Evolutionary conservation across 2,329 filamentous ascomycete genomes (phyloP).

Genomic region (Neobulgaria alba): DNA sequence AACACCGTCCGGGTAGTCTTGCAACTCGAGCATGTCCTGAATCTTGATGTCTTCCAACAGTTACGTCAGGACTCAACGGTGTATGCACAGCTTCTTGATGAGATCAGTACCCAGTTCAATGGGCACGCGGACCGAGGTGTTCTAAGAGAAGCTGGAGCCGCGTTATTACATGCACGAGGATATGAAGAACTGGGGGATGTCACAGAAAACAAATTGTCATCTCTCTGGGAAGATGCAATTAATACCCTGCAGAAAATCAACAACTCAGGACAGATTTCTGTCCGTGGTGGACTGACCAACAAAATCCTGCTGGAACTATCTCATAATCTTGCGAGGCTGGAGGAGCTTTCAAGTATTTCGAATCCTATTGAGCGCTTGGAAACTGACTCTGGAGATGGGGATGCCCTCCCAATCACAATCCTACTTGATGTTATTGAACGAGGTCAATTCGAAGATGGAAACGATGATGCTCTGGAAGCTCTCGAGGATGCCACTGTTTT

Average conservation of each 20-base stretch:
- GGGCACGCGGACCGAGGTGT: slow-evolving; percentile 85
- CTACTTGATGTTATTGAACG: slow-evolving; percentile 66
- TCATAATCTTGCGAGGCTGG: slow-evolving; percentile 68
- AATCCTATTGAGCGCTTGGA: slow-evolving; percentile 74
- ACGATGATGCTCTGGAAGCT: slow-evolving; percentile 60
- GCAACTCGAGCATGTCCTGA: slow-evolving; percentile 75
- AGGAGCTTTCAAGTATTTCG: slow-evolving; percentile 70
- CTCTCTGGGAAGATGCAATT: slow-evolving; percentile 78
- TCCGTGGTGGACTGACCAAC: slow-evolving; percentile 62
- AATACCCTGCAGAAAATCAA: slow-evolving; percentile 57
- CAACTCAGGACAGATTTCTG: slow-evolving; percentile 61
- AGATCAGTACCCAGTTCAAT: slow-evolving; percentile 88
- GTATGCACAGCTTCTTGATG: slow-evolving; percentile 74
- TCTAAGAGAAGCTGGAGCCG: slow-evolving; percentile 71
- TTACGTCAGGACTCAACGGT: slow-evolving; percentile 76
- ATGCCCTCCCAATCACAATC: slow-evolving; percentile 52
- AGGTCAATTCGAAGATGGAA: slow-evolving; percentile 57
- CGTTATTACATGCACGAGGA: slow-evolving; percentile 74
- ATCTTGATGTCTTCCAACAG: slow-evolving; percentile 81
- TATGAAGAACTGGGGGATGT: slow-evolving; percentile 85
- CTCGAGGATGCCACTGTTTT: slow-evolving; percentile 72
- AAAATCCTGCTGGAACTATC: slow-evolving; percentile 61
- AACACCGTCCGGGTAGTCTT: slow-evolving; percentile 80
- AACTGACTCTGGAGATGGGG: slow-evolving; percentile 39
- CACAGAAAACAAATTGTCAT: slow-evolving; percentile 69